phyloP scores from a whole-genome alignment of 225 moss, liverwort and hornwort species.

The Pseudisothecium myosuroides region DNA sequence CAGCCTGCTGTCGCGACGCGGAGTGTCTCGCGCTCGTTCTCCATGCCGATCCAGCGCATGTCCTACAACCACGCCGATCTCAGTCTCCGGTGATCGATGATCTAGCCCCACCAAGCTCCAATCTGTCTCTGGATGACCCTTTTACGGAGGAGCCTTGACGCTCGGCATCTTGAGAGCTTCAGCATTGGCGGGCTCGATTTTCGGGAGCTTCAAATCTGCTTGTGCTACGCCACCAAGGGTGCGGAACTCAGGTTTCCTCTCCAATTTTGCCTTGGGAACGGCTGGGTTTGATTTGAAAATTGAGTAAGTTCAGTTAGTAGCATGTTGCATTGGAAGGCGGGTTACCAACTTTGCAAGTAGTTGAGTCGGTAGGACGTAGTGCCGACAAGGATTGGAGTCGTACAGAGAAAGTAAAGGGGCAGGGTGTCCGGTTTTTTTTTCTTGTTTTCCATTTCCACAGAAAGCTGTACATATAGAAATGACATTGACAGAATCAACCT shows the following conservation, averaged over 20 bases:
- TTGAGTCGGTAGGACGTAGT: neutral
- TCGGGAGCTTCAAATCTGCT: neutral
- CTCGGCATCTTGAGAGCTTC: no score
- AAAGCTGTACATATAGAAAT: neutral
- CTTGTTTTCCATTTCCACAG: no score
- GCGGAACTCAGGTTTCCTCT: constrained; percentile 22
- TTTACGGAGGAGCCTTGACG: no score
- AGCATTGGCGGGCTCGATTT: neutral
- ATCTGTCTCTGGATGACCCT: neutral
- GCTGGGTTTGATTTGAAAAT: neutral
- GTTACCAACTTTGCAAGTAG: neutral
- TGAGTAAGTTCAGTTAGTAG: neutral
- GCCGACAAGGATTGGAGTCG: neutral
- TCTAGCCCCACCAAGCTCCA: neutral
- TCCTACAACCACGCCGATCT: neutral
- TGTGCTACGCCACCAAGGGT: neutral
- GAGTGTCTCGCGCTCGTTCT: constrained; percentile 19
- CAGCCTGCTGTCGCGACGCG: constrained; percentile 5
- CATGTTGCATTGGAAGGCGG: neutral
- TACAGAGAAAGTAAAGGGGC: neutral
- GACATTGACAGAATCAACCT: neutral
- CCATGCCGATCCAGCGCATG: constrained; percentile 29
- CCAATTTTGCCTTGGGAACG: constrained; percentile 5
- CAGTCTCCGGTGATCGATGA: neutral
- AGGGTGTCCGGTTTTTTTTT: neutral